These are phyloP conservation scores for Xylaria sp. DNA, from an alignment of 2,329 filamentous ascomycete genomes.

Conservation along the genomic window DNA sequence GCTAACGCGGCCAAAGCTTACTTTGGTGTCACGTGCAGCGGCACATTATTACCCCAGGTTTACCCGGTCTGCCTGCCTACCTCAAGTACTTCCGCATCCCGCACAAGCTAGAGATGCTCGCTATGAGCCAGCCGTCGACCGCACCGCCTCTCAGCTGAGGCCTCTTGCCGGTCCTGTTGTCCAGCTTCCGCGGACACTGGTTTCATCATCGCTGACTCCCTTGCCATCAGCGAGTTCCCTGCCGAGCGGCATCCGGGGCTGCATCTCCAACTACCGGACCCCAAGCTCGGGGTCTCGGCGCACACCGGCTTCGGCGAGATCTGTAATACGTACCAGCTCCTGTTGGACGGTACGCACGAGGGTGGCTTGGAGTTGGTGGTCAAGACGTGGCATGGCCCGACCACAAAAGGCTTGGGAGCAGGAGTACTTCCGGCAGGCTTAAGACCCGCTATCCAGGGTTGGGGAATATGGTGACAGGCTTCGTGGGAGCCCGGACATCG, in stretches of 20 bases:
- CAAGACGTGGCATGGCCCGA: constrained; percentile 37
- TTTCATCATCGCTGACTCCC: constrained; percentile 49
- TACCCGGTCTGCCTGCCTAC: constrained; percentile 41
- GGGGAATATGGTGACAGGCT: constrained; percentile 33
- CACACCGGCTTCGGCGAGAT: constrained; percentile 47
- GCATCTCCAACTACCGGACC: constrained; percentile 45
- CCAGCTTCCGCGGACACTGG: constrained; percentile 43
- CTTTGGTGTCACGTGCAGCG: neutral
- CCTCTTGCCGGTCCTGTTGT: constrained; percentile 45
- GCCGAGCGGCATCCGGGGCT: constrained; percentile 44
- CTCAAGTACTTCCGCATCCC: constrained; percentile 47
- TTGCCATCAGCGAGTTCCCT: constrained; percentile 52
- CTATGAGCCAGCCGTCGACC: constrained; percentile 34
- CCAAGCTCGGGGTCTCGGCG: constrained; percentile 46
- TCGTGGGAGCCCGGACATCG: constrained; percentile 21
- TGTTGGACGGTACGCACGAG: constrained; percentile 27
- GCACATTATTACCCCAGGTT: too few relatives aligned
- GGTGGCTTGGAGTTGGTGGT: constrained; percentile 33
- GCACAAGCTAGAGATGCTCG: constrained; percentile 44
- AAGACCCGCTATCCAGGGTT: constrained; percentile 26
- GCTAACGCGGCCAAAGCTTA: too few relatives aligned
- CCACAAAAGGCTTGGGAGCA: constrained; percentile 21
- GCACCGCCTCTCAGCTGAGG: constrained; percentile 35
- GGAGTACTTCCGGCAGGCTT: constrained; percentile 34
- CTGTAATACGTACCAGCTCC: constrained; percentile 43